Percentiles rank a stretch among this genome's conserved stretches.
phyloP scores from a whole-genome alignment of 2,329 filamentous ascomycete genomes.

The Arthrobotrys conoides region DNA sequence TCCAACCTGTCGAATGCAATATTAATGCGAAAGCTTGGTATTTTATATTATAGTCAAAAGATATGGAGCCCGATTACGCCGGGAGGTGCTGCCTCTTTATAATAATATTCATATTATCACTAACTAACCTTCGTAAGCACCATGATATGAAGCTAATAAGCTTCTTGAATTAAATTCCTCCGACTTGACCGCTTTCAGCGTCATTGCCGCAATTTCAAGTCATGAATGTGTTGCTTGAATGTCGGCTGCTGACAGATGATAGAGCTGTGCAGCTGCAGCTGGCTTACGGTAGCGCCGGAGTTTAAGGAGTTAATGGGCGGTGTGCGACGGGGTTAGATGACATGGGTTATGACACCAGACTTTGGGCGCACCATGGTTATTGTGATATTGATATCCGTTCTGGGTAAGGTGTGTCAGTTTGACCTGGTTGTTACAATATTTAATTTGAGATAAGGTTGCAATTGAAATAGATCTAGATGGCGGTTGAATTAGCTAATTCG shows the following conservation, averaged over 20 bases:
- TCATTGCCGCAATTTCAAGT: slow-evolving; percentile 1
- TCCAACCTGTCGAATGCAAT: too few relatives aligned
- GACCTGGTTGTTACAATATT: too few relatives aligned
- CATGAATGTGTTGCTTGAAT: slow-evolving; percentile 11
- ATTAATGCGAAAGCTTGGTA: too few relatives aligned
- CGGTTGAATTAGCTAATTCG: too few relatives aligned
- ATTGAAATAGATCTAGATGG: too few relatives aligned
- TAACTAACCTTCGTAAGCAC: not conserved
- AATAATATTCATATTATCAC: not conserved
- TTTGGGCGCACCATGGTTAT: too few relatives aligned
- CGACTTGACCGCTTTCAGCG: not conserved
- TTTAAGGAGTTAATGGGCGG: slow-evolving; percentile 7
- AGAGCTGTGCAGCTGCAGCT: not conserved
- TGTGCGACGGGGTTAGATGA: not conserved
- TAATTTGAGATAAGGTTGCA: too few relatives aligned
- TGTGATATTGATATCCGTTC: not conserved
- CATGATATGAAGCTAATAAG: not conserved
- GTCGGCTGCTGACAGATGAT: not conserved
- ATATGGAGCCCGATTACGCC: too few relatives aligned
- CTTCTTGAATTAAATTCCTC: not conserved
- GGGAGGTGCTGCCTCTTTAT: not conserved
- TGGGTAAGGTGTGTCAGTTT: too few relatives aligned
- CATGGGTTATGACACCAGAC: too few relatives aligned
- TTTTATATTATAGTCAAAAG: too few relatives aligned
- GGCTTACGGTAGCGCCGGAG: slow-evolving; percentile 12